These are phyloP conservation scores for Zymoseptoria pseudotritici DNA, from an alignment of 2,329 filamentous ascomycete genomes.

Conservation along the genomic window DNA sequence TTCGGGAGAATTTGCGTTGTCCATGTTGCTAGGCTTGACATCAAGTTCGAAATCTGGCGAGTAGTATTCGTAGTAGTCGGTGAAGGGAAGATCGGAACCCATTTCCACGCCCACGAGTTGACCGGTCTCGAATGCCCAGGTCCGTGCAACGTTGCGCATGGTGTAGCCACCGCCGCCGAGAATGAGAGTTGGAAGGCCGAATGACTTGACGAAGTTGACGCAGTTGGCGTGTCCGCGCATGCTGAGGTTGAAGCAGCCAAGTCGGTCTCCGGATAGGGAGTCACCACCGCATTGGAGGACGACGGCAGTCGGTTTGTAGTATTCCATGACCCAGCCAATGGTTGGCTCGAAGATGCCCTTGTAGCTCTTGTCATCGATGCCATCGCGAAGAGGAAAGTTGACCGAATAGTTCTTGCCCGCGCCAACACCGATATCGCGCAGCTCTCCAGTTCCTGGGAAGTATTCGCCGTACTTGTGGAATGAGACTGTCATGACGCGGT, in stretches of 20 bases:
- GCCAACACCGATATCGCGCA: slow-evolving; percentile 62
- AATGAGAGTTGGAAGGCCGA: slow-evolving; percentile 57
- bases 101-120: slow-evolving; percentile 78
- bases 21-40: slow-evolving; percentile 64
- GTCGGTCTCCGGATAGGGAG: slow-evolving; percentile 57
- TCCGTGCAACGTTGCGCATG: slow-evolving; percentile 58
- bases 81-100: slow-evolving; percentile 78
- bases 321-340: slow-evolving; percentile 62
- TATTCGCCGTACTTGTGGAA: slow-evolving; percentile 60
- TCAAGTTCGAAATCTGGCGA: slow-evolving; percentile 63
- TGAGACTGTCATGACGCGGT: slow-evolving; percentile 64
- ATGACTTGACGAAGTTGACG: slow-evolving; percentile 61
- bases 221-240: slow-evolving; percentile 66
- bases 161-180: slow-evolving; percentile 63
- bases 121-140: slow-evolving; percentile 62
- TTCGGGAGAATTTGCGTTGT: slow-evolving; percentile 61
- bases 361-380: slow-evolving; percentile 61
- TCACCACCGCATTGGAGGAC: slow-evolving; percentile 64
- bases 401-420: slow-evolving; percentile 60
- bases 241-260: slow-evolving; percentile 63
- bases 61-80: slow-evolving; percentile 87
- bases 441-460: slow-evolving; percentile 62
- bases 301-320: slow-evolving; percentile 59
- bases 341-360: slow-evolving; percentile 62
- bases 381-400: slow-evolving; percentile 62